phyloP scores from a whole-genome alignment of 75 land plant species.

The Selaginella tamariscina region DNA sequence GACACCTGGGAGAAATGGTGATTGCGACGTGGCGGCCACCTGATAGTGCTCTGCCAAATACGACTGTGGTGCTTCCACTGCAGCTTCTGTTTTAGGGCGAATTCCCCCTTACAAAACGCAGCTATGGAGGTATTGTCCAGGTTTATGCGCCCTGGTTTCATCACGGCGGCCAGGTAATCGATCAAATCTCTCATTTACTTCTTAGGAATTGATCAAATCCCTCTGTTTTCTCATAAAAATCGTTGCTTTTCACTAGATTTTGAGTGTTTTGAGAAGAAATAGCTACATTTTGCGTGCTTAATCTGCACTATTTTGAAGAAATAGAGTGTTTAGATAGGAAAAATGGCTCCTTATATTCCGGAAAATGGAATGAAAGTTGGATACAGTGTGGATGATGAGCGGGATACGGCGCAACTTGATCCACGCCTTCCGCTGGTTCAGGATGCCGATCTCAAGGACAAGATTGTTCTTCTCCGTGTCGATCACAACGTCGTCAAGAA shows the following conservation, averaged over 20 bases:
- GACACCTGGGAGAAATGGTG: background rate
- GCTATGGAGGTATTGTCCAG: background rate
- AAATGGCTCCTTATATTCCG: background rate
- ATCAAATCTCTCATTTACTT: no score
- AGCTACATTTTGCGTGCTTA: no score
- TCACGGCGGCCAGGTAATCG: no score
- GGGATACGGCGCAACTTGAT: constrained; percentile 23
- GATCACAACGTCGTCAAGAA: constrained; percentile 51
- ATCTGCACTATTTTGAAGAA: no score
- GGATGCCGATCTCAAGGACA: constrained; percentile 42
- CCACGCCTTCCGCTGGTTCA: constrained; percentile 33
- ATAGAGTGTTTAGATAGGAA: background rate
- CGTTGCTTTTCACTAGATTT: no score
- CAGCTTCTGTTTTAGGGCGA: background rate
- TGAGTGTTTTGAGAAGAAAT: no score
- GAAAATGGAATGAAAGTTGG: constrained; percentile 21
- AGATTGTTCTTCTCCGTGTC: constrained; percentile 39
- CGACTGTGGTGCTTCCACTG: background rate
- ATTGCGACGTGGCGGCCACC: background rate
- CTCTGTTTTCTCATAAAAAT: no score
- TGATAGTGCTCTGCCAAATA: no score
- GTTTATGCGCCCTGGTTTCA: no score
- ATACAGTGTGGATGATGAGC: constrained; percentile 37
- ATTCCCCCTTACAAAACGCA: background rate
- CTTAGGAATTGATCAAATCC: no score